Evolutionary conservation across 148 eudicot genomes (phyloP).

Genomic region (Rhododendron molle): DNA sequence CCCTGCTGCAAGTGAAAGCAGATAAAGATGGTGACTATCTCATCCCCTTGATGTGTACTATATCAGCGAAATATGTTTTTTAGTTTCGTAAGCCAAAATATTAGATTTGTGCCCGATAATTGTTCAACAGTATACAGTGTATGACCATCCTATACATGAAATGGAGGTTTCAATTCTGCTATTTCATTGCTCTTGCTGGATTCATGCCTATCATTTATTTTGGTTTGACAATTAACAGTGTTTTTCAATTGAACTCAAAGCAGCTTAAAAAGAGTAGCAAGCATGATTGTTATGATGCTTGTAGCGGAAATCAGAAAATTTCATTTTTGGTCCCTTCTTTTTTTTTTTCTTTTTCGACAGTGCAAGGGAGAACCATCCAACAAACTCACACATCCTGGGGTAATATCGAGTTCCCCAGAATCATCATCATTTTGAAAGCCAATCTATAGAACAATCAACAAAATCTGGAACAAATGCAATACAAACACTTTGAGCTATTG

Average conservation of each 20-base stretch:
- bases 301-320: not conserved
- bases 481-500: not conserved
- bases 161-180: not conserved
- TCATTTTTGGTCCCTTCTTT: not conserved
- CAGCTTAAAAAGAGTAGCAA: not conserved
- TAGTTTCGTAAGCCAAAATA: not conserved
- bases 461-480: not conserved
- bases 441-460: not conserved
- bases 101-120: not conserved
- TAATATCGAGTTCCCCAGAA: not conserved
- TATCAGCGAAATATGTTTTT: not conserved
- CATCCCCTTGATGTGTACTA: not conserved
- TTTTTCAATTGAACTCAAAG: not conserved
- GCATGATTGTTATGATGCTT: not conserved
- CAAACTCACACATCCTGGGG: not conserved
- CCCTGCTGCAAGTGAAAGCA: not conserved
- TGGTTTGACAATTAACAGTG: too few relatives aligned
- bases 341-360: not conserved
- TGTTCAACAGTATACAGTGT: not conserved
- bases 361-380: not conserved
- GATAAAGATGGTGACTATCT: not conserved
- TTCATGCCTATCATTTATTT: not conserved
- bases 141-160: not conserved
- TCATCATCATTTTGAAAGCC: not conserved
- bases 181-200: not conserved